These are phyloP conservation scores for Rhodotorula sp. DNA, from an alignment of 1,284 basidiomycete species.

Conservation along the genomic window DNA sequence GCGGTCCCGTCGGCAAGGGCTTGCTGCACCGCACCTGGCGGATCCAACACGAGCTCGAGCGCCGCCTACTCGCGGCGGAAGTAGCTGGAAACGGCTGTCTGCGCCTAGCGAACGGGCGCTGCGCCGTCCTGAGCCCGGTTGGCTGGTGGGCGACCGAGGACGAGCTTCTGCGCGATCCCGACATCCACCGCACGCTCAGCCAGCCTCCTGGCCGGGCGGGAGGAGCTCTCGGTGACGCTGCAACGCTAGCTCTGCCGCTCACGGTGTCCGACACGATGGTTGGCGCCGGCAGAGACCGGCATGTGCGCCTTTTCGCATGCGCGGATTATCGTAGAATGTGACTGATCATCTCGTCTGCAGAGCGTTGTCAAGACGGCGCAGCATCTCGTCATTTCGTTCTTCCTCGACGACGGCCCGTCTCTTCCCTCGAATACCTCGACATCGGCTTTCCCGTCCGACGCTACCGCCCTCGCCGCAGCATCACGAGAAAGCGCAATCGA, in stretches of 20 bases:
- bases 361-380: constrained; percentile 64
- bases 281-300: constrained; percentile 32
- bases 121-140: constrained; percentile 55
- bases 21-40: constrained; percentile 33
- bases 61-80: constrained; percentile 13
- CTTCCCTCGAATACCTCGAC: not conserved
- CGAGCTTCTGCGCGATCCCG: constrained; percentile 58
- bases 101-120: not conserved
- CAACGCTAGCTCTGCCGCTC: constrained; percentile 39
- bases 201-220: constrained; percentile 61
- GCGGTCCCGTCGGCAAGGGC: constrained; percentile 36
- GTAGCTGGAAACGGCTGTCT: constrained; percentile 31
- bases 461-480: not conserved
- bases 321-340: not conserved
- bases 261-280: constrained; percentile 36
- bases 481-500: not conserved
- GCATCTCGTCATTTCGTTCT: constrained; percentile 72
- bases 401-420: constrained; percentile 63
- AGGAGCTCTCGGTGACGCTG: not conserved
- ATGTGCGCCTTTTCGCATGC: constrained; percentile 1
- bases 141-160: constrained; percentile 70
- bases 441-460: not conserved
- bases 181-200: constrained; percentile 54
- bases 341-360: not conserved
- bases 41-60: constrained; percentile 36